phyloP scores from a whole-genome alignment of 805 yeast species.

The Candida lessepsii region DNA sequence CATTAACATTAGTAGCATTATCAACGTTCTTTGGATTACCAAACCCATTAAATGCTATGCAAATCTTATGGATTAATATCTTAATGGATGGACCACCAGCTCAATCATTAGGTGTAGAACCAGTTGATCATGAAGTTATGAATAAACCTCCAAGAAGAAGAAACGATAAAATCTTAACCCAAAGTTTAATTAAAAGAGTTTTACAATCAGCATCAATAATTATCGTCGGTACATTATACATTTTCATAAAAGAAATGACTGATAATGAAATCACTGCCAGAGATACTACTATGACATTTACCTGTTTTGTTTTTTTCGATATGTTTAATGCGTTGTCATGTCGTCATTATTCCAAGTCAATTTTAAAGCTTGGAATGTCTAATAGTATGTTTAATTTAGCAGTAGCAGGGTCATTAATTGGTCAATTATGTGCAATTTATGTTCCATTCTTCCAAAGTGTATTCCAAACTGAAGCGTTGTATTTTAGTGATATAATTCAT shows the following conservation, averaged over 20 bases:
- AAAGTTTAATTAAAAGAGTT: conserved; percentile 65
- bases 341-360: conserved; percentile 82
- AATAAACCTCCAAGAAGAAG: conserved; percentile 92
- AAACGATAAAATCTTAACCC: conserved; percentile 78
- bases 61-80: conserved; percentile 94
- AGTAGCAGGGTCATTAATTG: conserved; percentile 80
- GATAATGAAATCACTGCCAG: conserved; percentile 83
- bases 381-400: conserved; percentile 94
- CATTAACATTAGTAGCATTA: conserved; percentile 82
- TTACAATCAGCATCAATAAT: conserved; percentile 76
- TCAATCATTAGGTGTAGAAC: conserved; percentile 95
- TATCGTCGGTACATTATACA: conserved; percentile 80
- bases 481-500: conserved; percentile 64
- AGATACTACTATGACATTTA: conserved; percentile 98
- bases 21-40: conserved; percentile 86
- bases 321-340: conserved; percentile 96
- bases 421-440: conserved; percentile 91
- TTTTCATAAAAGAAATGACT: conserved; percentile 83
- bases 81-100: conserved; percentile 99
- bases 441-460: conserved; percentile 88
- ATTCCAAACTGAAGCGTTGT: conserved; percentile 92
- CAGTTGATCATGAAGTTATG: conserved; percentile 96
- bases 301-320: conserved; percentile 93
- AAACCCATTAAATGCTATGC: conserved; percentile 97
- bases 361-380: conserved; percentile 74